Conservation (phyloP, 2,329 filamentous ascomycete species). For the Beauveria sp. region DNA sequence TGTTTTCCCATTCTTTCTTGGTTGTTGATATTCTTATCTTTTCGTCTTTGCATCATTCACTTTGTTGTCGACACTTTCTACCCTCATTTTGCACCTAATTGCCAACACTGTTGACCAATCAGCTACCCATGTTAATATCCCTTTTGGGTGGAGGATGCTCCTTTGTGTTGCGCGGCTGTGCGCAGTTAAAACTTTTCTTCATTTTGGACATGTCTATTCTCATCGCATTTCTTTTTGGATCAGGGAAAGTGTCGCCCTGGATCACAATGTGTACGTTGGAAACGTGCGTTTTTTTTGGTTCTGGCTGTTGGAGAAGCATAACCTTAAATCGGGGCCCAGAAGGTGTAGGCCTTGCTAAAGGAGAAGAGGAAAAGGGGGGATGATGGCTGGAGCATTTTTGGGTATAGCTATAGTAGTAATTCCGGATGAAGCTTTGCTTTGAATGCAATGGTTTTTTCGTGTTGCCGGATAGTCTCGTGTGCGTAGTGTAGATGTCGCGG, state of each 20-base stretch:
- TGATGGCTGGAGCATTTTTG: neutral
- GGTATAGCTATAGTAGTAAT: slow-evolving; percentile 8
- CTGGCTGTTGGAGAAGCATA: neutral
- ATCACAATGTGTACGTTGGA: slow-evolving; percentile 3
- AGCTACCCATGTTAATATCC: slow-evolving; percentile 23
- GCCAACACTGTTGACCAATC: neutral
- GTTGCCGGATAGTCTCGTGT: neutral
- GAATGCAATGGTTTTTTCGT: slow-evolving; percentile 1
- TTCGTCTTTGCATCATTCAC: neutral
- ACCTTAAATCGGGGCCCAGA: neutral
- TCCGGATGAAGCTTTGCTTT: slow-evolving; percentile 7
- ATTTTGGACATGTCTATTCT: slow-evolving; percentile 8
- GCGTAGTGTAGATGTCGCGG: neutral
- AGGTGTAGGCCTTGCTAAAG: neutral
- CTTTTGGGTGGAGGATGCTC: slow-evolving; percentile 2
- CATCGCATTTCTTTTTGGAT: neutral
- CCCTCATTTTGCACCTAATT: slow-evolving; percentile 7
- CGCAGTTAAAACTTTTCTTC: neutral
- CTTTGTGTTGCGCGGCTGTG: neutral
- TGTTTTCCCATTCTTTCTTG: slow-evolving; percentile 13
- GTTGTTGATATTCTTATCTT: slow-evolving; percentile 3
- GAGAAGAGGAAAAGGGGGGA: neutral
- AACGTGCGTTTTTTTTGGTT: neutral
- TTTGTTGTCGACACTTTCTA: slow-evolving; percentile 10
- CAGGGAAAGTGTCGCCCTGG: neutral